Evolutionary conservation across 2,329 filamentous ascomycete genomes (phyloP).

Genomic region (Alternaria sp.): DNA sequence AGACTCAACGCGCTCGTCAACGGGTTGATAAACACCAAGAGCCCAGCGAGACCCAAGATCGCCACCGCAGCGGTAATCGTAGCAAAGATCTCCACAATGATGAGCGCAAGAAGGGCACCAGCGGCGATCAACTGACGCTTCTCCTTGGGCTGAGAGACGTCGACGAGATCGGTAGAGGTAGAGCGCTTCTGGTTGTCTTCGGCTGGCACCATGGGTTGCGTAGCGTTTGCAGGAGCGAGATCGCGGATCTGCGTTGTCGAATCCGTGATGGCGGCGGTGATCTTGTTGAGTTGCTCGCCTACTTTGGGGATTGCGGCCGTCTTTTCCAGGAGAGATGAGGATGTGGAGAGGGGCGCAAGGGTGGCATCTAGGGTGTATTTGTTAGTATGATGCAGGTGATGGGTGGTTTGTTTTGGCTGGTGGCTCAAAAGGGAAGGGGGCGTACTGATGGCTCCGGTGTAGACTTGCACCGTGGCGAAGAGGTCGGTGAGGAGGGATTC

Average conservation of each 20-base stretch:
- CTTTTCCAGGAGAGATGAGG: conserved; percentile 23
- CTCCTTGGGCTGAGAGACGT: neutral
- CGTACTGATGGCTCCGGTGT: conserved; percentile 27
- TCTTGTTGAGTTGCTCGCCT: conserved; percentile 20
- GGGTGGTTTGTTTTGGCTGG: neutral
- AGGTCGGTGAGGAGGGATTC: conserved; percentile 23
- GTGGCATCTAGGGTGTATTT: conserved; percentile 15
- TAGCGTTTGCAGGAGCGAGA: conserved; percentile 12
- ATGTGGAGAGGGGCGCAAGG: conserved; percentile 20
- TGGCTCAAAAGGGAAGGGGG: neutral
- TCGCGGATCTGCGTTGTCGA: conserved; percentile 16
- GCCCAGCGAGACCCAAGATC: conserved; percentile 20
- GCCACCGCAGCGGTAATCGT: conserved; percentile 22
- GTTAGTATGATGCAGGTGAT: neutral
- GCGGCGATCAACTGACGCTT: conserved; percentile 18
- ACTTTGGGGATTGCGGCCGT: conserved; percentile 24
- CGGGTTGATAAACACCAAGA: conserved; percentile 21
- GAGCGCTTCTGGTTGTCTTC: neutral
- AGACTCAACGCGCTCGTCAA: conserved; percentile 18
- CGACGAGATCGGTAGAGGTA: neutral
- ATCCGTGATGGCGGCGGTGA: conserved; percentile 16
- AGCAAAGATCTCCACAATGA: conserved; percentile 29
- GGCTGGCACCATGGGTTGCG: neutral
- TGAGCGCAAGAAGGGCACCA: conserved; percentile 18
- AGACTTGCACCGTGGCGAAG: conserved; percentile 24